These are phyloP conservation scores for Fomitopsis betulina DNA, from an alignment of 1,284 basidiomycete species.

Conservation along the genomic window DNA sequence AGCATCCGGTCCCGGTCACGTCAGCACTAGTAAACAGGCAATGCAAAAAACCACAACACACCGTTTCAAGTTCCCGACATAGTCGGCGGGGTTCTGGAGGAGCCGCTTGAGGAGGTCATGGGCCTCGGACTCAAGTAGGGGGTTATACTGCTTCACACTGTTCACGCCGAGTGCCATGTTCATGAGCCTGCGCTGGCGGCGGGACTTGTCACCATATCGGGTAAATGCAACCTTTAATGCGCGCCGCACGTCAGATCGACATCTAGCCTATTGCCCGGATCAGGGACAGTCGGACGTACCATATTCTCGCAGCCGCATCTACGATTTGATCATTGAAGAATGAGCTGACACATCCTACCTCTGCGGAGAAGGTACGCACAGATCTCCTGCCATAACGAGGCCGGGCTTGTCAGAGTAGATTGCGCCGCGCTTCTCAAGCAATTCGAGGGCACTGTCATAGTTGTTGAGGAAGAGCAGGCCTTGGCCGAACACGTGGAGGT, in stretches of 20 bases:
- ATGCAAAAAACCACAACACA: constrained; percentile 4
- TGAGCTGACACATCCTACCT: neutral
- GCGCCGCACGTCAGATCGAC: neutral
- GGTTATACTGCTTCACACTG: constrained; percentile 51
- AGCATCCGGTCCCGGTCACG: neutral
- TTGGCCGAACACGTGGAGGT: constrained; percentile 62
- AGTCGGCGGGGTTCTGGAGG: constrained; percentile 27
- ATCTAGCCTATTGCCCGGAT: constrained; percentile 5
- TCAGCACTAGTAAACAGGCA: neutral
- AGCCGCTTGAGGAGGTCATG: constrained; percentile 28
- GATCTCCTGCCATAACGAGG: constrained; percentile 57
- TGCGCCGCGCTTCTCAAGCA: constrained; percentile 62
- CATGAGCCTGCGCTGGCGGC: constrained; percentile 62
- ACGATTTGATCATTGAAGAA: constrained; percentile 14
- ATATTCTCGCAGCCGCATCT: constrained; percentile 68
- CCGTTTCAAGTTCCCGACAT: constrained; percentile 25
- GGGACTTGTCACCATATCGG: constrained; percentile 54
- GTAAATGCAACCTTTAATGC: constrained; percentile 56
- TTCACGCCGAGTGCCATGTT: constrained; percentile 53
- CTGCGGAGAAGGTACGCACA: constrained; percentile 28
- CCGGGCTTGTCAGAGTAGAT: constrained; percentile 71
- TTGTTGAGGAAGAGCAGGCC: constrained; percentile 63
- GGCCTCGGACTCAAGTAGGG: constrained; percentile 50
- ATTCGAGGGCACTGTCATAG: constrained; percentile 50
- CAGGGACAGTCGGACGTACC: constrained; percentile 30